Evolutionary conservation across 352 stramenopile genomes (phyloP), one percentile per base, ranked within the genome.

Genomic region (Salisapilia sapeloensis): DNA sequence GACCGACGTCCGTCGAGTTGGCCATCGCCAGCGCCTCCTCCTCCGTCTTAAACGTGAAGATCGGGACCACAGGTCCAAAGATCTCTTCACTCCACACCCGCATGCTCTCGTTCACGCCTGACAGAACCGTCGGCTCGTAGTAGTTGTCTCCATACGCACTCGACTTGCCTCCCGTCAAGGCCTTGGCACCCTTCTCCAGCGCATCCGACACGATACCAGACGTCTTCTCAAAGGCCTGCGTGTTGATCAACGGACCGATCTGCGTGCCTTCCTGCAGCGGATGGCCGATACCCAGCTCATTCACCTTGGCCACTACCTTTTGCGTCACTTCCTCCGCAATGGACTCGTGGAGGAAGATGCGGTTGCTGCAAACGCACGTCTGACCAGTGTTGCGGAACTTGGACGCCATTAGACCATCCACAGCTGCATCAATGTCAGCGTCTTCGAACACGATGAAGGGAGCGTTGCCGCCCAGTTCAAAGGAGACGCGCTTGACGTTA

Each of bases 211-310:
- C 80, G 2, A 81, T 41, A 42, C 70, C 74, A 30, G 65, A 66
- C 37, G 83, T 82, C 55, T 89, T 95, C 16, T 92, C 45, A 35
- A 94, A 80, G 15, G 89, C 92, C 15, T 69, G 50, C 10, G 42
- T 42, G 20, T 91, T 92, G 43, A 99, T 97, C 2, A 99, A 42
- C n/a, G 93, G 93, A 2, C 93, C 95, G 33, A 98, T 70, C 14
- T 72, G 75, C 15, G 60, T 61, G 17, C 60, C 64, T 18, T 63
- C 53, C 7, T 82, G 67, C 23, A 74, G 67, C 18, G 77, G 89
- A 24, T 74, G 51, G n/a, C 90, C 93, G 32, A 96, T 83, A 50
- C 77, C 85, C 11, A 96, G 70, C 34, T 69, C 62, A 30, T 63
- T 50, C 1, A 95, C 61, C 13, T 52, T 58, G 10, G 74, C 63